These are phyloP conservation scores for Xenosphaeropsis pyriputrescens DNA, from an alignment of 2,329 filamentous ascomycete genomes.

Conservation along the genomic window DNA sequence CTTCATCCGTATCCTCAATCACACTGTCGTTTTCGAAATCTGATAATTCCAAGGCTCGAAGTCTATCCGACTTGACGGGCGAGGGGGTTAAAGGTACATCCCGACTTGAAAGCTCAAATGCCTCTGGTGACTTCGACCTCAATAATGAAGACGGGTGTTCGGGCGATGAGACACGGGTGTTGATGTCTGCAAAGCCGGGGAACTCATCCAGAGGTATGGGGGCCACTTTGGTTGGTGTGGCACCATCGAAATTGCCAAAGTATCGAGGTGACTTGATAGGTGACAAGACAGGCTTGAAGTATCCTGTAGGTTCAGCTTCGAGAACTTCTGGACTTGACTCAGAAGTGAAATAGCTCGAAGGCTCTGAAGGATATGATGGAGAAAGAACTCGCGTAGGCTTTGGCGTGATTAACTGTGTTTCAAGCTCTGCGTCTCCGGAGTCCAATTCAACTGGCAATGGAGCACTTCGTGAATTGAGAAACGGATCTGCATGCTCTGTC, in stretches of 20 bases:
- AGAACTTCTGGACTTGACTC: slow-evolving; percentile 7
- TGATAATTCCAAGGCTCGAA: neutral
- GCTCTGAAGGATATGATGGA: slow-evolving; percentile 1
- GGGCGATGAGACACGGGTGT: neutral
- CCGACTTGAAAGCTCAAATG: too few species aligned
- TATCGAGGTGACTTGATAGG: neutral
- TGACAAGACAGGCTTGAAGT: slow-evolving; percentile 6
- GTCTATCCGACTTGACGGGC: neutral
- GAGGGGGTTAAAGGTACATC: too few species aligned
- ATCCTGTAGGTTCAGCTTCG: slow-evolving; percentile 8
- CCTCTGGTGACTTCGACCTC: too few species aligned
- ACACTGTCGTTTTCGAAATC: neutral
- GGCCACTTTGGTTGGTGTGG: neutral
- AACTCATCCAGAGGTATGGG: neutral
- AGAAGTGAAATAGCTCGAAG: slow-evolving; percentile 5
- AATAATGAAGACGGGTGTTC: neutral
- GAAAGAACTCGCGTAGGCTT: neutral
- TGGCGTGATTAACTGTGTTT: too few species aligned
- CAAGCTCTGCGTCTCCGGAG: too few species aligned
- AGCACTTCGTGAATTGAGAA: too few species aligned
- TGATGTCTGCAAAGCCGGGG: neutral
- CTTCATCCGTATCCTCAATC: slow-evolving; percentile 1
- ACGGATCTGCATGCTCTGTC: too few species aligned
- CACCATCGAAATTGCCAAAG: neutral
- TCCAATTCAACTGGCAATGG: too few species aligned